Conservation (phyloP, 768 basidiomycete genomes). For the Multifurca ochricompacta region DNA sequence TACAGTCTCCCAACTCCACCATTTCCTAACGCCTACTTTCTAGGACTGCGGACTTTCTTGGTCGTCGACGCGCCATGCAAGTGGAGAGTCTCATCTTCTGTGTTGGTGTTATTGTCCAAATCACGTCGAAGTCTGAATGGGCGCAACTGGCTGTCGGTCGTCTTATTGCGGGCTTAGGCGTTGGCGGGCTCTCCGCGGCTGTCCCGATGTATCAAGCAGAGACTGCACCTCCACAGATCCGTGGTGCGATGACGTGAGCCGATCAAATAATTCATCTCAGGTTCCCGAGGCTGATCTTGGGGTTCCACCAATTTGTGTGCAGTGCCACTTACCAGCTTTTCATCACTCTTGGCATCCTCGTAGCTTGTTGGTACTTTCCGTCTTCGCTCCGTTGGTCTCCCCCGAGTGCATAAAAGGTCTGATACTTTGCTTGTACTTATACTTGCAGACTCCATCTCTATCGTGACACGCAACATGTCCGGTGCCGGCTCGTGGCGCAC, state of each 20-base stretch:
- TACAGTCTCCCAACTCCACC: conserved; percentile 5
- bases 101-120: conserved; percentile 55
- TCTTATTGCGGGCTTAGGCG: conserved; percentile 56
- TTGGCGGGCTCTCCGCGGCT: conserved; percentile 59
- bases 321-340: conserved; percentile 51
- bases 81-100: conserved; percentile 49
- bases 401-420: no score
- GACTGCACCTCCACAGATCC: conserved; percentile 62
- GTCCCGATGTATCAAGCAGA: conserved; percentile 56
- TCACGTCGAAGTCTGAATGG: conserved; percentile 45
- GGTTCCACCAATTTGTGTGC: no score
- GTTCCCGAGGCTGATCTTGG: conserved; percentile 27
- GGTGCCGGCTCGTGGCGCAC: conserved; percentile 53
- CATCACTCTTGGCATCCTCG: conserved; percentile 63
- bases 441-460: conserved; percentile 58
- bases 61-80: conserved; percentile 60
- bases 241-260: conserved; percentile 49
- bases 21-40: background rate
- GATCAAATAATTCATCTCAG: conserved; percentile 4
- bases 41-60: conserved; percentile 56
- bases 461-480: conserved; percentile 48
- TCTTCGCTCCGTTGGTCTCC: no score
- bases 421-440: background rate
- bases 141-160: conserved; percentile 62
- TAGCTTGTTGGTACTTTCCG: conserved; percentile 40